phyloP scores from a whole-genome alignment of 1,284 basidiomycete species.

The Porogramme epimiltina region DNA sequence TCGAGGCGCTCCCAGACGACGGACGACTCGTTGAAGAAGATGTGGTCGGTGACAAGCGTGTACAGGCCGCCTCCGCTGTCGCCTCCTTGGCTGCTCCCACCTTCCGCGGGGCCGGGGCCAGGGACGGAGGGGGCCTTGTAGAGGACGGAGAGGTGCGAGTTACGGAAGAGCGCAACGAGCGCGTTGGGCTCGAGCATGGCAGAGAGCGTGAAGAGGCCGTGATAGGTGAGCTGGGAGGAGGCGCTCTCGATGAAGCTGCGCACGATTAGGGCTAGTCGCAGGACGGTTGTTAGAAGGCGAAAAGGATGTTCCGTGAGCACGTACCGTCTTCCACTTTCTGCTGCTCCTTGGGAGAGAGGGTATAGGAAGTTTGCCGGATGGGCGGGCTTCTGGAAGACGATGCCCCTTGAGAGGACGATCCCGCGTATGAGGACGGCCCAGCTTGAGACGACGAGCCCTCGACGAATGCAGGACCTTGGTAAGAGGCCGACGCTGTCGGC shows the following conservation, averaged over 20 bases:
- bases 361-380: conserved; percentile 22
- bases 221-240: conserved; percentile 84
- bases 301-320: conserved; percentile 21
- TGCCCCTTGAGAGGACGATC: conserved; percentile 8
- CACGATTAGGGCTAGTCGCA: conserved; percentile 60
- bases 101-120: conserved; percentile 6
- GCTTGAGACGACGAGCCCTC: not conserved
- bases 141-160: conserved; percentile 86
- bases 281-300: not conserved
- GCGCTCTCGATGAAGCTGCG: conserved; percentile 73
- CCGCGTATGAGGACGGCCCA: not conserved
- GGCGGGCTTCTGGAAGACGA: not conserved
- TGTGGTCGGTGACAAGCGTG: conserved; percentile 81
- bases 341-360: conserved; percentile 50
- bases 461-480: not conserved
- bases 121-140: conserved; percentile 69
- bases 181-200: conserved; percentile 54
- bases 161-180: conserved; percentile 83
- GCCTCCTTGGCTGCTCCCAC: not conserved
- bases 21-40: conserved; percentile 74
- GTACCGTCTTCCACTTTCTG: conserved; percentile 68
- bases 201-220: conserved; percentile 74
- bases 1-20: conserved; percentile 90
- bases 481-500: not conserved
- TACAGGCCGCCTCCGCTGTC: conserved; percentile 57